Base-by-base conservation (phyloP, 140 eudicot species). In the Ambrosia hybrid region DNA sequence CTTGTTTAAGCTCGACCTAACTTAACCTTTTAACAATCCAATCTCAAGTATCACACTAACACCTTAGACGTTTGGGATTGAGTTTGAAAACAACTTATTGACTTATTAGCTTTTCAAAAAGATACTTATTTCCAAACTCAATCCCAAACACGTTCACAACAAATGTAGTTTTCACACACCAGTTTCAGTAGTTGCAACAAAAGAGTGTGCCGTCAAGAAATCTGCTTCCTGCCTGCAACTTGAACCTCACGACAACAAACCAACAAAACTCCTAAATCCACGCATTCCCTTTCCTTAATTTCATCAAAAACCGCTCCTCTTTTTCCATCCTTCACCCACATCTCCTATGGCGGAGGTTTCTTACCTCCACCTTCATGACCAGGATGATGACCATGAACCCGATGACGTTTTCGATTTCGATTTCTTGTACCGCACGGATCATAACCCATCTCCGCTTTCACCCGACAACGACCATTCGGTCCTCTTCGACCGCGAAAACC, bases 291-390 rank as follows among this genome's bases (percentile, higher is more conserved):
- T 61, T 41, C 48, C 48, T 38, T 30, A 14, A 39, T 17, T 41
- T 33, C 49, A 53, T 65, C 58, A 61, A 60, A 63, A 51, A 62
- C 9, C 51, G 4, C 6, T 30, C 36, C 65, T 49, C 51, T 53
- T 45, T 63, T 43, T 71, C 73, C 26, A 71, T 69, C 57, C 2
- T 36, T 53, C 63, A 48, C 60, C 63, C 76, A 39, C 26, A 41
- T 67, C 76, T 49, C 38, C 73, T 55, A 87, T 87, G 92, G 83
- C 92, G 81, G 87, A 86, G 62, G 83, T 64, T 34, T 72, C 89
- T 80, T 87, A 87, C 82, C 88, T 81, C 6, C 68, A 51, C 76
- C 71, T 79, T 49, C 85, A 73, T 6, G 74, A 81, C 11, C 78
- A 57, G 43, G 81, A 81, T n/a, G 83, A 81, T 21, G 72, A 83